Evolutionary conservation across 768 basidiomycete species (phyloP).

Genomic region (Boletus pseudopeckii): DNA sequence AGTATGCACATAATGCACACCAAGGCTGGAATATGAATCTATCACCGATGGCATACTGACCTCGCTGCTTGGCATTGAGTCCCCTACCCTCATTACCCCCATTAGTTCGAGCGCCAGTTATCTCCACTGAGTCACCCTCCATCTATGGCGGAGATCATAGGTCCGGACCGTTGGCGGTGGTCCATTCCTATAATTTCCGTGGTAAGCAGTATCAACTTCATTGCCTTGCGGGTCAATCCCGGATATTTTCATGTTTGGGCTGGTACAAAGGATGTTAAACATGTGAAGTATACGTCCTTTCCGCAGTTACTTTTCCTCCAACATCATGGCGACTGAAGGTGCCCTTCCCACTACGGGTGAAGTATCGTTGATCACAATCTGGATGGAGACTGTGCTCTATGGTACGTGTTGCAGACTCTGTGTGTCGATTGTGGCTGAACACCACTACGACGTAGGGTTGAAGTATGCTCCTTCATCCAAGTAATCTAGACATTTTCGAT

Average conservation of each 20-base stretch:
- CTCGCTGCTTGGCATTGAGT: too few species aligned
- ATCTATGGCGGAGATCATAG: neutral
- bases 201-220: neutral
- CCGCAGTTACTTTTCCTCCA: neutral
- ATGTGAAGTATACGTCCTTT: neutral
- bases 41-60: too few species aligned
- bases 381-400: constrained; percentile 17
- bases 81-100: neutral
- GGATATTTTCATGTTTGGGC: neutral
- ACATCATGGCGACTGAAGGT: constrained; percentile 1
- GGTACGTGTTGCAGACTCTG: constrained; percentile 1
- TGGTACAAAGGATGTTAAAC: neutral
- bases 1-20: neutral
- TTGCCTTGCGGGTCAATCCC: neutral
- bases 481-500: neutral
- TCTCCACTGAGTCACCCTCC: neutral
- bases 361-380: constrained; percentile 13
- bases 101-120: neutral
- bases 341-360: constrained; percentile 9
- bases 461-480: constrained; percentile 2
- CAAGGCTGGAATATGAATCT: too few species aligned
- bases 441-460: neutral
- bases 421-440: neutral
- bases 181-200: neutral
- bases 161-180: neutral